Evolutionary conservation across 106 monocot species (phyloP).

Genomic region (Dioscorea dumetorum): DNA sequence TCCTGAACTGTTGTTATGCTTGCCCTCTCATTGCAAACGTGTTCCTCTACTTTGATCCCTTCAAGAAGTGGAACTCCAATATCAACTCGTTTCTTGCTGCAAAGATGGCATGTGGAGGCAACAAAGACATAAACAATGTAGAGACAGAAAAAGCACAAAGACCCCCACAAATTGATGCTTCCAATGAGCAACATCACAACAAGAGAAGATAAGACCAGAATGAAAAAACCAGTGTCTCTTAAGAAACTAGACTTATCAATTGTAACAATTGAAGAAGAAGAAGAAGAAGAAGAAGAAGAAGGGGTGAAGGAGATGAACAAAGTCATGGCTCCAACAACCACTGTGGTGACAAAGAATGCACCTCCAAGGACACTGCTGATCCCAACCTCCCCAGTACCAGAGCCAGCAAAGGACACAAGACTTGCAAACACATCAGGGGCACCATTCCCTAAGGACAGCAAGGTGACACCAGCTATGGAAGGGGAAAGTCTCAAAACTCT

Average conservation of each 20-base stretch:
- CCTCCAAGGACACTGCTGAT: conserved; percentile 55
- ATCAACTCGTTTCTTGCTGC: conserved; percentile 7
- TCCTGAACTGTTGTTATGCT: too few species aligned
- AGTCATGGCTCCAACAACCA: conserved; percentile 20
- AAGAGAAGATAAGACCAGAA: conserved; percentile 23
- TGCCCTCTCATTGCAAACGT: neutral
- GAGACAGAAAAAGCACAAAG: conserved; percentile 26
- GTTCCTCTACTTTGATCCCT: conserved; percentile 1
- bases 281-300: too few species aligned
- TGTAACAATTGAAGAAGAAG: neutral
- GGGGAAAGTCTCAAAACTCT: conserved; percentile 24
- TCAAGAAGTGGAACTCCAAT: conserved; percentile 12
- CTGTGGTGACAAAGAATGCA: conserved; percentile 48
- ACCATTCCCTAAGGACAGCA: conserved; percentile 40
- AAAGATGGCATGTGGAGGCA: conserved; percentile 16
- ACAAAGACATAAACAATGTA: conserved; percentile 41
- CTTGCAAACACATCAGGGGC: conserved; percentile 32
- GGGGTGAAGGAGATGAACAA: neutral
- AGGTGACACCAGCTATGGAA: conserved; percentile 30
- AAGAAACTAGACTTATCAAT: conserved; percentile 19
- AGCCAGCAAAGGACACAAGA: conserved; percentile 21
- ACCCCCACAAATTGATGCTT: conserved; percentile 24
- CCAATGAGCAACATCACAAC: conserved; percentile 28
- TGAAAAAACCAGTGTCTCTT: conserved; percentile 24
- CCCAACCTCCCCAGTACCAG: conserved; percentile 21